These are phyloP conservation scores for Chaetomium fimeti DNA, from an alignment of 495 filamentous ascomycete genomes.

Conservation along the genomic window DNA sequence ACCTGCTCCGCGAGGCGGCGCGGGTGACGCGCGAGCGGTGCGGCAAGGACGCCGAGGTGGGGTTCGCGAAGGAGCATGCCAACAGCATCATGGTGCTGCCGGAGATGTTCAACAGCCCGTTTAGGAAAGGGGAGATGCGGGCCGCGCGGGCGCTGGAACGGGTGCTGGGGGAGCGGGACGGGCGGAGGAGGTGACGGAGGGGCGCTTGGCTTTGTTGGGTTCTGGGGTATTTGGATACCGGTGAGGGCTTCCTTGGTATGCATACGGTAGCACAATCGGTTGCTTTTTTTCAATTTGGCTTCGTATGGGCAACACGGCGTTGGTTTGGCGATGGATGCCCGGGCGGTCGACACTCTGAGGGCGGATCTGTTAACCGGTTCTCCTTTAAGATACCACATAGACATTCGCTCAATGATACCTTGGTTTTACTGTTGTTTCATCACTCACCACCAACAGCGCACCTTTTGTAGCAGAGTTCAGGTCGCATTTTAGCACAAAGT, in stretches of 20 bases:
- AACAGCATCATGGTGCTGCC: conserved; percentile 62
- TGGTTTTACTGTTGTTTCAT: not conserved
- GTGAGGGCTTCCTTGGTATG: not conserved
- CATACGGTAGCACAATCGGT: not conserved
- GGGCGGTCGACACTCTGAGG: not conserved
- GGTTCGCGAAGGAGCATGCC: conserved; percentile 67
- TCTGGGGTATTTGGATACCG: not conserved
- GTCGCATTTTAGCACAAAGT: not conserved
- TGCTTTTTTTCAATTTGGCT: not conserved
- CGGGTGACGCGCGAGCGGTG: conserved; percentile 55
- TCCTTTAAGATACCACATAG: conserved; percentile 23
- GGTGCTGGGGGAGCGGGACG: conserved; percentile 44
- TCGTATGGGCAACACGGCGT: not conserved
- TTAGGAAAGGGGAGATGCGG: conserved; percentile 56
- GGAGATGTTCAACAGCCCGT: conserved; percentile 56
- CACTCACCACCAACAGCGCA: not conserved
- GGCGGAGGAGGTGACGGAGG: conserved; percentile 34
- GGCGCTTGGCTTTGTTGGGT: not conserved
- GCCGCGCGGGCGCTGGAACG: conserved; percentile 53
- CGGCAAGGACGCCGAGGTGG: conserved; percentile 57
- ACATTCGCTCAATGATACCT: conserved; percentile 23
- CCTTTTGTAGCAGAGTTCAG: not conserved
- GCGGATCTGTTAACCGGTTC: not conserved
- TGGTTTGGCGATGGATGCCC: not conserved
- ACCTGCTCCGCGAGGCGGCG: conserved; percentile 66